Evolutionary conservation across 345 rosid species (phyloP).

Genomic region (Boechera retrofracta): DNA sequence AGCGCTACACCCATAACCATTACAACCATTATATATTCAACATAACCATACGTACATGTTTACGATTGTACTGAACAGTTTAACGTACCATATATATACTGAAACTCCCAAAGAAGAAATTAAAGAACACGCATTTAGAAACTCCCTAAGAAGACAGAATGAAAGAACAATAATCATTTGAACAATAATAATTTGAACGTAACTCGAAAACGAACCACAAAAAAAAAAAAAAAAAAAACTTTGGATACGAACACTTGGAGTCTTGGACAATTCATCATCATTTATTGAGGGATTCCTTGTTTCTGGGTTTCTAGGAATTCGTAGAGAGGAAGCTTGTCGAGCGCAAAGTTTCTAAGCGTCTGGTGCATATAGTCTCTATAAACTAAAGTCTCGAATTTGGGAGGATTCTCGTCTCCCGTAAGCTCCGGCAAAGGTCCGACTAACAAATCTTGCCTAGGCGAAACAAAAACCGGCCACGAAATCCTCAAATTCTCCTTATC

Average conservation of each 20-base stretch:
- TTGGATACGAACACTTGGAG: background rate
- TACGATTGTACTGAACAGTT: no score
- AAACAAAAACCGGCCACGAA: background rate
- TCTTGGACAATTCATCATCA: background rate
- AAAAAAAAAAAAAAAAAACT: no score
- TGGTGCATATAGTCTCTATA: background rate
- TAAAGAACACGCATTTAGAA: no score
- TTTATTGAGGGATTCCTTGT: background rate
- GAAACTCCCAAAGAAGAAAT: no score
- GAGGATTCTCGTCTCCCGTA: slow-evolving; percentile 7
- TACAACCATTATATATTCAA: no score
- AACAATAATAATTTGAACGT: no score
- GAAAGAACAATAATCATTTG: no score
- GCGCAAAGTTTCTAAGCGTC: background rate
- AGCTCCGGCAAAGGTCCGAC: background rate
- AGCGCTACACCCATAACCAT: no score
- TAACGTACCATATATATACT: no score
- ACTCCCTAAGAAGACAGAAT: no score
- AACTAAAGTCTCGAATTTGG: background rate
- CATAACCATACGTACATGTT: no score
- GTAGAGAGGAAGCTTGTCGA: background rate
- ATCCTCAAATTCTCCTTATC: background rate
- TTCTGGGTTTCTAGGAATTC: background rate
- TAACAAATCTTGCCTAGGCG: background rate
- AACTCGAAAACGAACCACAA: background rate